Evolutionary conservation across 2,329 filamentous ascomycete species (phyloP), one percentile per base, ranked within the genome.

Genomic region (Clarireedia hainanense): DNA sequence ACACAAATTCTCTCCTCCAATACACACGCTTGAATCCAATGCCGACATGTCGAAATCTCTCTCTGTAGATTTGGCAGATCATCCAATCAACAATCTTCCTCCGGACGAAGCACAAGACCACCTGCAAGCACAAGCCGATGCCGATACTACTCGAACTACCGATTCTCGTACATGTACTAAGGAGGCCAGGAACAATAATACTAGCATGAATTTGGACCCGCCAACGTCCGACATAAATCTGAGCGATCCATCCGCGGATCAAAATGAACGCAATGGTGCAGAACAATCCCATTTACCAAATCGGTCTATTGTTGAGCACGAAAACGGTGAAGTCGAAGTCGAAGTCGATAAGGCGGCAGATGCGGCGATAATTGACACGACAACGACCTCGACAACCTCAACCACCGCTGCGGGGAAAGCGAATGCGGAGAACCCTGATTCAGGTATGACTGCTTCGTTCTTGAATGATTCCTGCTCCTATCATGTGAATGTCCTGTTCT

Each of bases 11-110:
- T 30, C 7, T 30, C 27, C 27, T 10, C 27, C 7, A 10, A 10
- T 30, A 30, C 27, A 9, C 6, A 10, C 6, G 2, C 10, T 30
- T 9, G 10, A 7, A 30, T 9, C 12, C 27, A 30, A 62, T 63
- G 60, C 56, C 56, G 57, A 59, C 37, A 65, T 65, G 64, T 60
- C 63, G 20, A 20, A 20, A 20, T 20, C 20, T 20, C 20, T 20
- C 20, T 20, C 20, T 20, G 20, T 20, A 20, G 20, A 20, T 61
- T 59, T 45, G 51, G 61, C 51, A 60, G 60, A 60, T 40, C 49
- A 53, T 40, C 50, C 40, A 46, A 53, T 55, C 27, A 30, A 30
- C 10, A 30, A 30, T 27, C 27, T 34, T 30, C 36, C 49, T 47
- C 47, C 46, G 26, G 46, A 50, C 30, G 57, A 39, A 34, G 50